Base-by-base conservation (phyloP, 2,329 filamentous ascomycete species). In the Claviceps citrina region DNA sequence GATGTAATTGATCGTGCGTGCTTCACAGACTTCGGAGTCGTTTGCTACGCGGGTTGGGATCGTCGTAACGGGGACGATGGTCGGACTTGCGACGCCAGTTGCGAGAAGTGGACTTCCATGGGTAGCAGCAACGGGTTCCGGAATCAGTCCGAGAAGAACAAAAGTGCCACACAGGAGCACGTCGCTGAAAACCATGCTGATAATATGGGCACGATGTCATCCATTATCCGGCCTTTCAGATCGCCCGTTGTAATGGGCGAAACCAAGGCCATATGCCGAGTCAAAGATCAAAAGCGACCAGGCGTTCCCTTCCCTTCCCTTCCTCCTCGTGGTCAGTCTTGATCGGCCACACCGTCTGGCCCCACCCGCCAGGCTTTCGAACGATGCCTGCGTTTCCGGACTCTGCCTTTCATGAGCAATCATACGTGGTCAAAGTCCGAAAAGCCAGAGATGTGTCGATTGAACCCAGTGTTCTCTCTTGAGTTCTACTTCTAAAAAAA, bases 1-100 rank as follows among this genome's bases (percentile, higher is more conserved):
- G 46, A 89, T 84, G 59, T 87, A 85, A 59, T 89, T 87, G 54
- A 84, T 76, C 1, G 79, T 84, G 48, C 73, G 72, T 40, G 62
- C 68, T 49, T 71, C 69, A 60, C 73, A 77, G 32, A 47, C 12
- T 22, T 35, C 35, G 15, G 24, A 9, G 8, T 22, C 26, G 25
- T 5, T 12, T 12, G 25, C 10, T 16, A 15, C 25, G 24, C 38
- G 13, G 20, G 25, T 34, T 24, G 38, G 26, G 16, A 24, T 28
- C 8, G 38, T 31, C 8, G 38, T 31, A 34, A 35, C 31, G n/a
- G 31, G 6, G 22, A 30, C 16, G 10, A 32, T 30, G 26, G 37
- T 4, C 4, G 10, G 30, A 26, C 28, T 32, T 20, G 31, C 15
- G 22, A 30, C 22, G 20, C 19, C 16, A 3, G 37, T 39, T 33